Evolutionary conservation across 1,139 yeast species (phyloP).

Genomic region (Taphrina deformans): DNA sequence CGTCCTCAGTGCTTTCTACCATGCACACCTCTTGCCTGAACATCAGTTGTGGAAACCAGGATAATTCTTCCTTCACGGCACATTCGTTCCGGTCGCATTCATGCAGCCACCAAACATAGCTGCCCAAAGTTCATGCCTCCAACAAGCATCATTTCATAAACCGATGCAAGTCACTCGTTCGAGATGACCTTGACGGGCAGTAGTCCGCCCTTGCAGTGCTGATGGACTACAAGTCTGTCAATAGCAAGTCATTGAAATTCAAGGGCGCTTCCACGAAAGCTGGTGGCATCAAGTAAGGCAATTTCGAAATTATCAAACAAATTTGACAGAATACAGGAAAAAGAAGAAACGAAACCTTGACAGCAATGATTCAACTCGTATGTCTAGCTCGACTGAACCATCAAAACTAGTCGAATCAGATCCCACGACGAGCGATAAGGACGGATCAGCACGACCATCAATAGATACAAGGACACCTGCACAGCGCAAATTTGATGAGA

Average conservation of each 20-base stretch:
- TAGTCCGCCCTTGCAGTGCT: not conserved
- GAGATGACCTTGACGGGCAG: too few species aligned
- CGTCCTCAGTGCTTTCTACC: too few species aligned
- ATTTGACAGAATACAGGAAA: too few species aligned
- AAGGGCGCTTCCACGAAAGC: not conserved
- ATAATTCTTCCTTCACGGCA: not conserved
- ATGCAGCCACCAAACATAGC: not conserved
- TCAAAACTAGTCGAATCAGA: not conserved
- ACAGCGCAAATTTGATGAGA: constrained; percentile 41
- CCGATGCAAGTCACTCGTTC: too few species aligned
- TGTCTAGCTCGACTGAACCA: not conserved
- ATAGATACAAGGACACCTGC: constrained; percentile 40
- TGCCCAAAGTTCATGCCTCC: not conserved
- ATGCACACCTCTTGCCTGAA: too few species aligned
- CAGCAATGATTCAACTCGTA: not conserved
- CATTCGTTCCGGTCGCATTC: not conserved
- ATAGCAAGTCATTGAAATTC: constrained; percentile 4
- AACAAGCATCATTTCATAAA: too few species aligned
- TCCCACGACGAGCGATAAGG: not conserved
- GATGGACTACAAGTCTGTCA: constrained; percentile 14
- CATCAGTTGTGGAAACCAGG: too few species aligned
- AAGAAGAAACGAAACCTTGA: not conserved
- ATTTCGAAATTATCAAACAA: too few species aligned
- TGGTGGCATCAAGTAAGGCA: constrained; percentile 3
- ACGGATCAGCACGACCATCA: not conserved